Conservation (phyloP, 169 alveolate species). For the Plasmodium coatneyi region DNA sequence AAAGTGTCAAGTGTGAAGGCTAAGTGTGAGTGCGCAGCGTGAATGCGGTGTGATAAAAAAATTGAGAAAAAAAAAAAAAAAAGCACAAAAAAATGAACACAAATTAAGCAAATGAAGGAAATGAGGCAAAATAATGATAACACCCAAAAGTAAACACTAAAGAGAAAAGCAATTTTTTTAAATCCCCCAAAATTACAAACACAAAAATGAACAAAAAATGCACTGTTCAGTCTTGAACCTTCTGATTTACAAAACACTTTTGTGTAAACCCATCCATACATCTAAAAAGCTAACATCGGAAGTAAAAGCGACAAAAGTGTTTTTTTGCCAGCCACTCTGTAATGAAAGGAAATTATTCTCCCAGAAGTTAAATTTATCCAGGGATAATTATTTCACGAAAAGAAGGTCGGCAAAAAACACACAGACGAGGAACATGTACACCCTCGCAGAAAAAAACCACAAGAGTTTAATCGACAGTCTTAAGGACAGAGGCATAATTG, state of each 20-base stretch:
- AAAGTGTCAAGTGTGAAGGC: not conserved
- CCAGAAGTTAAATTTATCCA: not conserved
- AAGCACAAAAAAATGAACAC: not conserved
- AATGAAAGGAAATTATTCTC: not conserved
- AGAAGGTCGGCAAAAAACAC: not conserved
- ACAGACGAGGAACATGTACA: slow-evolving; percentile 19
- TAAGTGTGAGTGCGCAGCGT: not conserved
- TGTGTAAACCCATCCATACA: not conserved
- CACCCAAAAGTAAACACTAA: not conserved
- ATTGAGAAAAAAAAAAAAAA: not conserved
- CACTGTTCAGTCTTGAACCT: slow-evolving; percentile 6
- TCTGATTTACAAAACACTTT: slow-evolving; percentile 21
- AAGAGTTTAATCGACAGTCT: slow-evolving; percentile 56
- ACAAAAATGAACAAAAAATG: not conserved
- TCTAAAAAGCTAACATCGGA: slow-evolving; percentile 13
- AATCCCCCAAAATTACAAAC: not conserved
- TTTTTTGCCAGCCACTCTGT: slow-evolving; percentile 16
- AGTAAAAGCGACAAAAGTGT: slow-evolving; percentile 6
- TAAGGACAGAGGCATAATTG: slow-evolving; percentile 65
- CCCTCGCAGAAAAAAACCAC: slow-evolving; percentile 31
- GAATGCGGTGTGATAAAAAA: not conserved
- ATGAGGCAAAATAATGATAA: no score
- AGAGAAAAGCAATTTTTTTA: not conserved
- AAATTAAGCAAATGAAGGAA: not conserved
- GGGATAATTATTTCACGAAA: not conserved